Evolutionary conservation across 257 asterid species (phyloP).

Genomic region (Salvia hispanica): DNA sequence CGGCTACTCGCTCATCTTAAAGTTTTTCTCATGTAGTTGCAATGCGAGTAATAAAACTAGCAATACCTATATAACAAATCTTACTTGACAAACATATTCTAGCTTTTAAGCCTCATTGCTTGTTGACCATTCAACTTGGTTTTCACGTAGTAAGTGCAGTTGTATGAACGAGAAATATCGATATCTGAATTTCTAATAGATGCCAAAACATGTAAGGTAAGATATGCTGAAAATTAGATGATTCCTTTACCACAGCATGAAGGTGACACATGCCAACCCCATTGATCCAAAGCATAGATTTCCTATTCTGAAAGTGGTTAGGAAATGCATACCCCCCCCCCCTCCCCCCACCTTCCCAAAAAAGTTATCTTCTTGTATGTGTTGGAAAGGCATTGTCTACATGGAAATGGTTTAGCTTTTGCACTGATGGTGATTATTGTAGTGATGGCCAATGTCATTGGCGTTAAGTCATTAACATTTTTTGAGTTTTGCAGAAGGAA

Average conservation of each 20-base stretch:
- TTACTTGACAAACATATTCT: constrained; percentile 6
- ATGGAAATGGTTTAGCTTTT: constrained; percentile 9
- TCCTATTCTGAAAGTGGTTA: constrained; percentile 5
- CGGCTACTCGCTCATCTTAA: constrained; percentile 26
- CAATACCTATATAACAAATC: background rate
- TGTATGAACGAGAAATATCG: background rate
- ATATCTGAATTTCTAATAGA: background rate
- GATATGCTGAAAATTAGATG: constrained; percentile 3
- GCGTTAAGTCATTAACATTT: background rate
- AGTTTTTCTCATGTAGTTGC: constrained; percentile 10
- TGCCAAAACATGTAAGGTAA: constrained; percentile 5
- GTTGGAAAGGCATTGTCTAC: background rate
- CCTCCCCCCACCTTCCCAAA: background rate
- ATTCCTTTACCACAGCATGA: background rate
- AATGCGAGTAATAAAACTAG: background rate
- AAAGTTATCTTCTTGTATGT: background rate
- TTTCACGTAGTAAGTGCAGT: background rate
- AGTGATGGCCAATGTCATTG: constrained; percentile 17
- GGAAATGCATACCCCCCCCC: background rate
- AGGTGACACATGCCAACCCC: background rate
- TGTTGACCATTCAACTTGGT: background rate
- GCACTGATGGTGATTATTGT: background rate
- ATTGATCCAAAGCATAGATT: background rate
- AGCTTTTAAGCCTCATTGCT: constrained; percentile 6
- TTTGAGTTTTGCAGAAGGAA: constrained; percentile 69